phyloP scores from a whole-genome alignment of 108 stramenopile genomes.

The Cyclotella kingstonii region DNA sequence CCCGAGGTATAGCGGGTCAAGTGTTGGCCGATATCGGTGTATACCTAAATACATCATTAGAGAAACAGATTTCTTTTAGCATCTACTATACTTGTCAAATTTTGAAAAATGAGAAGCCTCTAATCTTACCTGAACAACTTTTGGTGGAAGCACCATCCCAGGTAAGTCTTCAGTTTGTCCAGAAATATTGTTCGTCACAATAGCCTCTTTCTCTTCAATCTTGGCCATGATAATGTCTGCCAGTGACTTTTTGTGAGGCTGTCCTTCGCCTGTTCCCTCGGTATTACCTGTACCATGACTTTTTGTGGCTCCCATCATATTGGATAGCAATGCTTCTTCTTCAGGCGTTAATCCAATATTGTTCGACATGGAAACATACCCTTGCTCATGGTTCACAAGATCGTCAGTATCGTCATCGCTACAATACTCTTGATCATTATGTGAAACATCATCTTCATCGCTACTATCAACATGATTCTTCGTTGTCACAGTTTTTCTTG shows the following conservation, averaged over 20 bases:
- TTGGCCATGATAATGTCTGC: slow-evolving; percentile 98
- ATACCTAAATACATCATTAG: slow-evolving; percentile 45
- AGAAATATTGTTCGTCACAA: slow-evolving; percentile 25
- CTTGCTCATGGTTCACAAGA: slow-evolving; percentile 66
- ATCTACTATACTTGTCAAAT: neutral
- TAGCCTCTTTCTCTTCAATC: slow-evolving; percentile 93
- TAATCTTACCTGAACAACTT: slow-evolving; percentile 86
- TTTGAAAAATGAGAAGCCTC: neutral
- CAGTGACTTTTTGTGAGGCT: slow-evolving; percentile 59
- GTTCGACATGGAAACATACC: slow-evolving; percentile 63
- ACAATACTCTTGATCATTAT: slow-evolving; percentile 54
- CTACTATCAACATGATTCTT: slow-evolving; percentile 53
- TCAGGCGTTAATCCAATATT: slow-evolving; percentile 68
- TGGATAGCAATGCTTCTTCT: slow-evolving; percentile 76
- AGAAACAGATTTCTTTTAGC: neutral
- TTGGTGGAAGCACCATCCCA: slow-evolving; percentile 68
- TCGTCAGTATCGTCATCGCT: slow-evolving; percentile 64
- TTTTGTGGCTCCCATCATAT: slow-evolving; percentile 64
- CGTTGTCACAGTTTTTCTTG: slow-evolving; percentile 7
- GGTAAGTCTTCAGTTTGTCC: slow-evolving; percentile 39
- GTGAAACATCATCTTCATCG: slow-evolving; percentile 55
- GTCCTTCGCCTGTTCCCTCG: slow-evolving; percentile 39
- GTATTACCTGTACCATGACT: slow-evolving; percentile 10
- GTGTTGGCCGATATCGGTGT: slow-evolving; percentile 93
- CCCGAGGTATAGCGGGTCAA: slow-evolving; percentile 93